Percentiles rank a stretch among this genome's conserved stretches.
Evolutionary conservation across 2,329 filamentous ascomycete species (phyloP).

Genomic region (Phyllosticta paracitricarpa): DNA sequence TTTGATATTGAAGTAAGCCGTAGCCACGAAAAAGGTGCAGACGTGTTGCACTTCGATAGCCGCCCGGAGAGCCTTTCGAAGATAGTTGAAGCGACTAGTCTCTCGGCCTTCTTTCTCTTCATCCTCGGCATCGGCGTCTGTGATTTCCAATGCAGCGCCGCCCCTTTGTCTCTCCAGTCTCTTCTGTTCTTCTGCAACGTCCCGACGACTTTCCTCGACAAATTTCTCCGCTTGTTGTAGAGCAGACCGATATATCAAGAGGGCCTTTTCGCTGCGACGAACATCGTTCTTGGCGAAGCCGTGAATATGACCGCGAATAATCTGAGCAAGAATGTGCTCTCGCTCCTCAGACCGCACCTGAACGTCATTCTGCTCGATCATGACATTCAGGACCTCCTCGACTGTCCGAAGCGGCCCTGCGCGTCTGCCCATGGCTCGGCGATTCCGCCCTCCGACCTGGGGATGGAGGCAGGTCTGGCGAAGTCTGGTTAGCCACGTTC

Average conservation of each 20-base stretch:
- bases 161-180: constrained; percentile 23
- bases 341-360: constrained; percentile 60
- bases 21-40: constrained; percentile 75
- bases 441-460: constrained; percentile 61
- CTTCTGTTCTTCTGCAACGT: constrained; percentile 45
- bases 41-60: constrained; percentile 74
- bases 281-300: constrained; percentile 58
- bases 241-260: constrained; percentile 56
- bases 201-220: constrained; percentile 54
- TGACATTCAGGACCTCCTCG: constrained; percentile 74
- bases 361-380: constrained; percentile 78
- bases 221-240: constrained; percentile 33
- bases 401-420: constrained; percentile 68
- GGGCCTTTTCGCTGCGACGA: constrained; percentile 50
- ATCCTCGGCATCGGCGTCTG: constrained; percentile 20
- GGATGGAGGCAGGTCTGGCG: constrained; percentile 81
- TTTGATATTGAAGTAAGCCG: constrained; percentile 76
- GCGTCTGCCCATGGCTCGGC: constrained; percentile 50
- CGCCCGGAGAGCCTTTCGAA: constrained; percentile 56
- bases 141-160: constrained; percentile 12
- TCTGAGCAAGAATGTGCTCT: constrained; percentile 49
- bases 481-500: constrained; percentile 64
- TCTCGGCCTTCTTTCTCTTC: constrained; percentile 28
- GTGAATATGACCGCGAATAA: constrained; percentile 66
- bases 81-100: constrained; percentile 42